These are phyloP conservation scores for Phyllachora maydis DNA, from an alignment of 2,329 filamentous ascomycete species.

Conservation along the genomic window DNA sequence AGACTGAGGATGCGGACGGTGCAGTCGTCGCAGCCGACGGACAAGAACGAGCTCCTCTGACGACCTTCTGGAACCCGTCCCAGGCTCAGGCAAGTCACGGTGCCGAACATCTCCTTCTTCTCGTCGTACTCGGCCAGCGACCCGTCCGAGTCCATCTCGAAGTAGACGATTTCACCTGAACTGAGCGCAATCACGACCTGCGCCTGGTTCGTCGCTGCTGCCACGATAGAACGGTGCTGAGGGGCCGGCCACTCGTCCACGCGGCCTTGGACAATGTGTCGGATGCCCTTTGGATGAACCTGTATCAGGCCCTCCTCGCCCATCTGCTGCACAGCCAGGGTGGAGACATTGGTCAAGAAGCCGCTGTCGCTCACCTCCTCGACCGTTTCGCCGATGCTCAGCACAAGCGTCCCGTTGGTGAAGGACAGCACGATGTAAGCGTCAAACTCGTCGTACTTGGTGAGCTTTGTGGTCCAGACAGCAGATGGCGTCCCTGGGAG, in stretches of 20 bases:
- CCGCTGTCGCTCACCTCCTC: constrained; percentile 90
- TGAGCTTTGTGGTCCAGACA: constrained; percentile 89
- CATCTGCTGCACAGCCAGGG: constrained; percentile 80
- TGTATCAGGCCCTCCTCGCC: constrained; percentile 86
- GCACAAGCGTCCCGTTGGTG: constrained; percentile 69
- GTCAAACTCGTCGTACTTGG: constrained; percentile 64
- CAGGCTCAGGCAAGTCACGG: constrained; percentile 84
- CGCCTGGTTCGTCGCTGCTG: constrained; percentile 77
- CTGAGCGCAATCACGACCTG: constrained; percentile 89
- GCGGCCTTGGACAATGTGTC: constrained; percentile 60
- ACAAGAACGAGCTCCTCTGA: constrained; percentile 75
- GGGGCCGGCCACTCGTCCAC: constrained; percentile 90
- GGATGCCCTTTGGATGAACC: constrained; percentile 89
- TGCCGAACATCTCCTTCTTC: constrained; percentile 85
- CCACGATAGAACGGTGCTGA: constrained; percentile 85
- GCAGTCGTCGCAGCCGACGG: constrained; percentile 90
- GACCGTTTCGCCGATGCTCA: constrained; percentile 92
- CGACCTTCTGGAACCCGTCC: constrained; percentile 84
- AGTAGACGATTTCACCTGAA: constrained; percentile 93
- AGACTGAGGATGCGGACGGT: constrained; percentile 85
- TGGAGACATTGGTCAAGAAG: constrained; percentile 74
- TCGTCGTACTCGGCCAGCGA: constrained; percentile 87
- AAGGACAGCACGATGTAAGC: constrained; percentile 93
- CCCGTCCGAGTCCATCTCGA: constrained; percentile 88
- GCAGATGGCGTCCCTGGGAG: constrained; percentile 73